These are phyloP conservation scores for Annona cherimola DNA, from an alignment of 164 flowering plant genomes.

Conservation along the genomic window DNA sequence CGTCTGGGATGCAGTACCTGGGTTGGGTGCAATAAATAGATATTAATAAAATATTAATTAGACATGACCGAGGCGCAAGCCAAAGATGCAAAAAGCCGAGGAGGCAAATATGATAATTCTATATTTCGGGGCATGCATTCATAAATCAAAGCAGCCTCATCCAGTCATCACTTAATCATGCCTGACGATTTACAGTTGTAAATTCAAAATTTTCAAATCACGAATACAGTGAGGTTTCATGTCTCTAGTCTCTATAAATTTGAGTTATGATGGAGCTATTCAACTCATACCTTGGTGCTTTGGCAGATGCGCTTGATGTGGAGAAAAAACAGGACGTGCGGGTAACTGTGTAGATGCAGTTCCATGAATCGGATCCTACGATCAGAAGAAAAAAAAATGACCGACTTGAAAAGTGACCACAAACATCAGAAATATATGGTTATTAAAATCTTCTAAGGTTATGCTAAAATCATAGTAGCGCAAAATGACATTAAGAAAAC, in stretches of 20 bases:
- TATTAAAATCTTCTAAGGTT: neutral
- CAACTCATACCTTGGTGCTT: conserved; percentile 63
- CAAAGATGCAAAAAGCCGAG: too few species aligned
- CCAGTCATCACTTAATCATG: too few species aligned
- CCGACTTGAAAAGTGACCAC: neutral
- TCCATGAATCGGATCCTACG: conserved; percentile 48
- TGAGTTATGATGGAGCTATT: neutral
- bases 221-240: too few species aligned
- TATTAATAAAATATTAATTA: neutral
- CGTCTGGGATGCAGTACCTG: conserved; percentile 42
- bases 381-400: conserved; percentile 7
- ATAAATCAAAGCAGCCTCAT: too few species aligned
- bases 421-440: neutral
- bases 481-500: too few species aligned
- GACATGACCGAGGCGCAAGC: too few species aligned
- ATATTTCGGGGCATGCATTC: too few species aligned
- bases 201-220: too few species aligned
- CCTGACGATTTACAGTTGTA: too few species aligned
- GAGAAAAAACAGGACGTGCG: conserved; percentile 34
- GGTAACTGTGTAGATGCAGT: conserved; percentile 39
- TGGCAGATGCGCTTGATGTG: conserved; percentile 42
- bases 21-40: neutral
- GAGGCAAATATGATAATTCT: too few species aligned
- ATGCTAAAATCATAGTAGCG: too few species aligned
- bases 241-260: too few species aligned